Base-by-base conservation (phyloP, 768 basidiomycete species). In the Mycena maculata region DNA sequence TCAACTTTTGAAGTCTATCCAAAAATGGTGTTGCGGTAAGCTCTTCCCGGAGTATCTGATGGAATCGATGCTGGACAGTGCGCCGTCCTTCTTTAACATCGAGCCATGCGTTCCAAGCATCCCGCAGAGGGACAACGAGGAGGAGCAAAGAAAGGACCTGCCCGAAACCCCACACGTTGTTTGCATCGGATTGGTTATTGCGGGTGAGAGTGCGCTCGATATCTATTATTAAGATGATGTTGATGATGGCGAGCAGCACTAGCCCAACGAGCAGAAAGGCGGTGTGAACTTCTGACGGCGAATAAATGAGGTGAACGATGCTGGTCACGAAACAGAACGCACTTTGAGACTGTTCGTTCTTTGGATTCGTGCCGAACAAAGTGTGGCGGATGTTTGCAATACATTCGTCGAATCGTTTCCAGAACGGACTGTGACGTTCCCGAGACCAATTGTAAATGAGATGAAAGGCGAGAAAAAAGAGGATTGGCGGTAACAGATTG, bases 401-500 rank as follows among this genome's bases (percentile, higher is more conserved):
- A 54, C 3, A 48, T 13, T 7, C 47, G 25, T 49, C n/a, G 7
- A 28, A 22, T 36, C 22, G 55, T 25, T 27, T 33, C 38, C 39
- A 56, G 28, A 18, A 44, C 27, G 23, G 2, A 27, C 13, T n/a
- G 23, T 38, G 55, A 33, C 31, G 27, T 36, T 31, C 42, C n/a
- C 42, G 57, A 7, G 30, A 38, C 54, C 45, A 30, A 42, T 59
- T 59, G 42, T 59, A 59, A 8, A 20, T 13, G 25, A 71, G 60
- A 60, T 72, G 66, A 31, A 68, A 57, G 2, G 39, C 31, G 28
- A 72, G 65, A 49, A 73, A 68, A 33, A 71, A 63, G 22, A 48
- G n/a, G 57, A 71, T 57, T 2, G 73, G 72, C 53, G 61, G 52
- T 27, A 71, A 3, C 30, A 73, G 71, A 50, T 73, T 73, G 38